These are phyloP conservation scores for Lupinus albus DNA, from an alignment of 306 rosid genomes.

Conservation along the genomic window DNA sequence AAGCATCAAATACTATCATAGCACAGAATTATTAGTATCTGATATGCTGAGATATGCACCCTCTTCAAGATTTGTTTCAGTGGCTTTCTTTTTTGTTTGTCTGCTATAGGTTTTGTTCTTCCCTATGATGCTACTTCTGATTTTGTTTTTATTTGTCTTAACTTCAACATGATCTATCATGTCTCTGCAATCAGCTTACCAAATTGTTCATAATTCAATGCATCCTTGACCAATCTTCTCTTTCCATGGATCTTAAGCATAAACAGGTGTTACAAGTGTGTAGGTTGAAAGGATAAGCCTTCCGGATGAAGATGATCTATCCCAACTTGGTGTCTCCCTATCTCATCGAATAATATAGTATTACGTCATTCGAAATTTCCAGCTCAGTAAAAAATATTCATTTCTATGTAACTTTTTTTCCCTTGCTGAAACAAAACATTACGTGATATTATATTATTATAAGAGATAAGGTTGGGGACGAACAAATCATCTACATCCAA, in stretches of 20 bases:
- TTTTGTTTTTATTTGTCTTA: constrained; percentile 42
- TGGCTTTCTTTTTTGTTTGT: constrained; percentile 43
- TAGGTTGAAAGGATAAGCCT: constrained; percentile 17
- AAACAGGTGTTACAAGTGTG: constrained; percentile 33
- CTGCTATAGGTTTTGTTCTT: constrained; percentile 5
- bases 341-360: no score
- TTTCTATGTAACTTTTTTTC: no score
- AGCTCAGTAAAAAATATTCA: no score
- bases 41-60: constrained; percentile 50
- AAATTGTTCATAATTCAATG: constrained; percentile 45
- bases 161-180: constrained; percentile 27
- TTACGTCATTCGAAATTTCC: no score
- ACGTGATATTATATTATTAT: no score
- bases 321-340: no score
- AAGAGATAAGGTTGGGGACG: no score
- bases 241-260: constrained; percentile 17
- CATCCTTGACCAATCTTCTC: constrained; percentile 51
- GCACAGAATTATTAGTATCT: constrained; percentile 34
- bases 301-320: no score
- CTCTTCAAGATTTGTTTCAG: not conserved
- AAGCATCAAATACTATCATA: constrained; percentile 31
- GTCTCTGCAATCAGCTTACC: constrained; percentile 40
- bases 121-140: constrained; percentile 32
- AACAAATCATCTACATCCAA: no score
- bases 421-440: no score